Base-by-base conservation (phyloP, 805 yeast genomes). In the Nadsonia fulvescens region DNA sequence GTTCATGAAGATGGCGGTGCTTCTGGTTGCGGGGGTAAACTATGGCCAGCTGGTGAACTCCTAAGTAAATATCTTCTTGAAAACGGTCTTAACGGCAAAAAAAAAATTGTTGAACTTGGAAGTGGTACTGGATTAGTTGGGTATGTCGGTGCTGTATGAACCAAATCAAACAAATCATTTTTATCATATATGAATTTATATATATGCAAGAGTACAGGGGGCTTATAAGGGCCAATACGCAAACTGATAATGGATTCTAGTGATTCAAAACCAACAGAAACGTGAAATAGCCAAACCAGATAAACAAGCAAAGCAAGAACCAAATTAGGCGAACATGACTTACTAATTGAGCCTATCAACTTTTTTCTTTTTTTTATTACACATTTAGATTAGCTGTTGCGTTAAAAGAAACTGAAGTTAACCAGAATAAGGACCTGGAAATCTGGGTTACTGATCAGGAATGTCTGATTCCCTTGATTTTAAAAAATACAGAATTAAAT, bases 71-170 rank as follows among this genome's bases (percentile, higher is more conserved):
- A 63, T 32, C 33, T 63, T 31, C 38, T 43, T 23, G 32, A 47
- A 9, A 40, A 47, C 12, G 45, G 49, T 1, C 24, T 32, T 2
- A 17, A 27, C 2, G 31, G 28, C 5, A 28, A 32, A 16, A 31
- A 31, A 9, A 50, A 49, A 18, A 49, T 64, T 4, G 38, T 66
- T 8, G 74, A 66, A 34, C 43, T 66, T 10, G 74, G 74, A 0
- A 54, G 66, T 31, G 74, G 74, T 3, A 66, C 74, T 1, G 74
- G 74, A 0, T 44, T 67, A 2, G 65, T 61, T 5, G 73, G 72
- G 30, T 40, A 41, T 10, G 44, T 37, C 9, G 5, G 18, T 12
- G 17, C n/a, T 10, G 12, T 10, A 11, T 14, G 20, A 12, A n/a
- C n/a, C n/a, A n/a, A n/a, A n/a, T n/a, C n/a, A n/a, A n/a, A n/a